Base-by-base conservation (phyloP, 2,329 filamentous ascomycete genomes). In the Colletotrichum cordylinicola region DNA sequence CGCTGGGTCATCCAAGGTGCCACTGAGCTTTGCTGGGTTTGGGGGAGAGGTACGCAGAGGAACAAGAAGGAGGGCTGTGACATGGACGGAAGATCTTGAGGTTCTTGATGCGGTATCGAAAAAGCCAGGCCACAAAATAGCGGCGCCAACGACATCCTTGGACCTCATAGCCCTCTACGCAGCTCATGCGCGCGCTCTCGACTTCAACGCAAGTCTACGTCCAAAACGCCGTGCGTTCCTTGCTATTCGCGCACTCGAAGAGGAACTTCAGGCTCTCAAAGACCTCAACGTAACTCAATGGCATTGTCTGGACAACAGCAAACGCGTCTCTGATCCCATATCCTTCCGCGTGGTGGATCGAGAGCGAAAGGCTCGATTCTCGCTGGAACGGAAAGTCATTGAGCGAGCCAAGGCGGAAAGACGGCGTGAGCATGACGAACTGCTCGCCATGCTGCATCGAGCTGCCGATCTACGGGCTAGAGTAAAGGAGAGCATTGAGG, bases 61-160 rank as follows among this genome's bases (percentile, higher is more conserved):
- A 43, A 43, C 39, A 10, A 43, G 37, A 43, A 43, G 39, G 18
- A 43, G 39, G 18, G 18, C 5, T 9, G 18, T 43, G 2, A n/a
- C 39, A 6, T n/a, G 8, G 18, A n/a, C 18, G 9, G 39, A 43
- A 43, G 39, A 43, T 2, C 18, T 43, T 4, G 18, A 5, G 3
- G 18, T 43, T 12, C 1, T n/a, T 9, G 9, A n/a, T 12, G 39
- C 39, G 0, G 18, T 2, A 10, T n/a, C 18, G 1, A 18, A 43
- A n/a, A 43, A 6, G 18, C 39, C 39, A 18, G 18, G 39, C 2
- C 37, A 43, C 37, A 43, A 43, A 43, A 16, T 43, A 43, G 37
- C 16, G 4, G 16, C 18, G 37, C 37, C 37, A 0, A 43, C 37
- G 37, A 43, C 37, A 3, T n/a, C 37, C 16, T 10, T 43, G 37